A percentile compares a stretch with the other conserved stretches of the same genome.
Evolutionary conservation across 148 eudicot species (phyloP).

Genomic region (Persicaria maculosa): DNA sequence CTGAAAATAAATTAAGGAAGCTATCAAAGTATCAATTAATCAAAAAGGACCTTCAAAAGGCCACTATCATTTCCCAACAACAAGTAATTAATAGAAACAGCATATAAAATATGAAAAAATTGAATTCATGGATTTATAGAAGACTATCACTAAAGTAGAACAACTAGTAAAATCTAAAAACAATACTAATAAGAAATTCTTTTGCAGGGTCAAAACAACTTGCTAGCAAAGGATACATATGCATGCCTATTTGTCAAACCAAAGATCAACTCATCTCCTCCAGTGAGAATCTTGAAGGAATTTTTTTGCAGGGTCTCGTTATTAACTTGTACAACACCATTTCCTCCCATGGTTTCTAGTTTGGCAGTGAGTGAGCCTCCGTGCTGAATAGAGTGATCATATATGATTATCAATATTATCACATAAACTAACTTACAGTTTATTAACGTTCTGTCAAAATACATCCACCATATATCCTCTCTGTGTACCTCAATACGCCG

Average conservation of each 20-base stretch:
- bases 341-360: slow-evolving; percentile 70
- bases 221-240: slow-evolving; percentile 69
- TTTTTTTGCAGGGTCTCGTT: slow-evolving; percentile 50
- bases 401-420: not conserved
- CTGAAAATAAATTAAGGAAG: slow-evolving; percentile 46
- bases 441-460: not conserved
- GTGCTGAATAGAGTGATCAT: slow-evolving; percentile 23
- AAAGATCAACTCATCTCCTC: slow-evolving; percentile 85
- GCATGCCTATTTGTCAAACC: slow-evolving; percentile 59
- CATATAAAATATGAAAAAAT: not conserved
- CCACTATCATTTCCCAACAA: not conserved
- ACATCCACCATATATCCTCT: not conserved
- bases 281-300: slow-evolving; percentile 43
- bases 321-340: slow-evolving; percentile 71
- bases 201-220: not conserved
- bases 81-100: not conserved
- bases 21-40: slow-evolving; percentile 23
- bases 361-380: slow-evolving; percentile 42
- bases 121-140: not conserved
- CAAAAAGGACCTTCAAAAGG: slow-evolving; percentile 7
- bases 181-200: too few relatives aligned
- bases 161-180: not conserved
- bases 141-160: not conserved
- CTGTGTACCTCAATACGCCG: slow-evolving; percentile 60
- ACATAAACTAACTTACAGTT: not conserved